Conservation (phyloP, 1,284 basidiomycete species). For the Leccinum subfulvum region DNA sequence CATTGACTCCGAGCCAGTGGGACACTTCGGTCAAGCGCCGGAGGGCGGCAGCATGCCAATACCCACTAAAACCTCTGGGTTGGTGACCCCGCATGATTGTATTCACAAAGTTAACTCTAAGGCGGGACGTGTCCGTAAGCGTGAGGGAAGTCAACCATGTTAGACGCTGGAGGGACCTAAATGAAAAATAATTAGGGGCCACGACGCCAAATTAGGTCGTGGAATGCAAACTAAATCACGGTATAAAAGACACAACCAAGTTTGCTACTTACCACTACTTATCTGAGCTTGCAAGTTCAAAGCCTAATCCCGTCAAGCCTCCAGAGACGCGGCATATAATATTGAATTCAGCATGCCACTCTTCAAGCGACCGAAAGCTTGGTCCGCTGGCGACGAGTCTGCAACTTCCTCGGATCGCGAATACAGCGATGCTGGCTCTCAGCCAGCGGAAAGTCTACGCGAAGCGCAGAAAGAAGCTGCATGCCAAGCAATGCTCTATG, state of each 20-base stretch:
- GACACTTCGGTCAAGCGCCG: no score
- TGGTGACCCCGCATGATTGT: no score
- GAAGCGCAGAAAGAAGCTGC: constrained; percentile 21
- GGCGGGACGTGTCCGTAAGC: no score
- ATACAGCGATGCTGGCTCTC: constrained; percentile 1
- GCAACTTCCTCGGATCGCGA: constrained; percentile 20
- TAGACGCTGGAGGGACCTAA: no score
- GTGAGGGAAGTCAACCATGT: no score
- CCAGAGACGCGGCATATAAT: background rate
- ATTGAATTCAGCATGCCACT: constrained; percentile 19
- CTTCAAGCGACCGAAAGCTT: constrained; percentile 23
- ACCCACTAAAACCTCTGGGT: no score
- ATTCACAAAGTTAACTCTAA: no score
- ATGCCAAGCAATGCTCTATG: constrained; percentile 21
- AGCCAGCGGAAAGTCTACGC: constrained; percentile 4
- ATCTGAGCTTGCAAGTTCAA: background rate
- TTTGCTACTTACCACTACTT: background rate
- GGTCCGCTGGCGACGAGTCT: constrained; percentile 17
- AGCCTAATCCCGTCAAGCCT: background rate
- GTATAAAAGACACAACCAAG: background rate
- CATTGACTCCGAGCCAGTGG: no score
- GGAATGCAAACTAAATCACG: no score
- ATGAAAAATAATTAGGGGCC: no score
- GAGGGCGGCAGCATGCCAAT: no score
- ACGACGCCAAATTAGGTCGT: no score